Base-by-base conservation (phyloP, 495 filamentous ascomycete genomes). In the Lasiosphaeria ovina region DNA sequence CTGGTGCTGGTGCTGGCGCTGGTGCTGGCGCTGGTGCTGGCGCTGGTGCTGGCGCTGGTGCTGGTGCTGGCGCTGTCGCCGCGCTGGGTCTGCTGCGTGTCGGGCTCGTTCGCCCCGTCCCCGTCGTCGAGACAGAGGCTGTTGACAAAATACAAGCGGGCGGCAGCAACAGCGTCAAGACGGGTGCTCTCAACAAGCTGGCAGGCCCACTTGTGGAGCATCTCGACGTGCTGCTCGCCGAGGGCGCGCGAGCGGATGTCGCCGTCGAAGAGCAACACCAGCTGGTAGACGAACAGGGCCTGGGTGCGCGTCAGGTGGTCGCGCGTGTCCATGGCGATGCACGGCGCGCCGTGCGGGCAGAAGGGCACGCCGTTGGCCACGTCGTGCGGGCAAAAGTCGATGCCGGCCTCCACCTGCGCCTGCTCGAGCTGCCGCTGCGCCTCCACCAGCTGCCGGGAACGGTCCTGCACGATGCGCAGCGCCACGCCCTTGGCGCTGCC, bases 231-330 rank as follows among this genome's bases (percentile, higher is more conserved):
- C 17, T 64, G 51, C 55, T 84, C 81, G 17, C 81, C 78, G 31
- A 76, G 64, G 2, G 74, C 71, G 6, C 77, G 75, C 50, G 77
- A 74, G 36, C 78, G 74, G 51, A 85, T 76, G 63, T 85, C 79
- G 34, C 79, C 81, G 63, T 86, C 83, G 61, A 85, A 84, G 16
- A 88, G 71, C 10, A 79, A 74, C 60, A 86, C 81, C 51, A 85
- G 75, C 57, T 83, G 80, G 64, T 79, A 83, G 4, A 79, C 64
- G 10, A 82, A 63, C 35, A 84, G 66, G 0, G 79, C 76, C 59
- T 83, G 80, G 0, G 78, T 69, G 3, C 74, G 62, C 2, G 78
- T 72, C 3, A 85, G 71, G 38, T 78, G 77, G 6, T 70, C 40
- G 0, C 12, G 34, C 31, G 62, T 62, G 35, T 56, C 57, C 14